Evolutionary conservation across 1,284 basidiomycete species (phyloP), one percentile per base, ranked within the genome.

Genomic region (Vanrija humicola): DNA sequence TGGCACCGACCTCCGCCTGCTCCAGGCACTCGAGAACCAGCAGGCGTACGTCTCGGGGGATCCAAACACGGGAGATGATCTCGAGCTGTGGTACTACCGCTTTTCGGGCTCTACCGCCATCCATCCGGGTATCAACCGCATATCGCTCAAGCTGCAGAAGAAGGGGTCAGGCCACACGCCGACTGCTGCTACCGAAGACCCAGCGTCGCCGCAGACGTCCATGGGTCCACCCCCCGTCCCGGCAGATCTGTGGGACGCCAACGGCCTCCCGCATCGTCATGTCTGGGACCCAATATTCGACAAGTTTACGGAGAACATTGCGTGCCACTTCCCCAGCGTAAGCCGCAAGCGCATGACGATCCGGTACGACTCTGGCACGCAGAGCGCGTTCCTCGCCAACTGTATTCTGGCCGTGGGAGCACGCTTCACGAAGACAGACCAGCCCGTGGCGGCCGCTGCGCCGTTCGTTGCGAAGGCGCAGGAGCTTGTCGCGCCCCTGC

Each of bases 381-480:
- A 79, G 76, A 73, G 69, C 7, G 70, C 73, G n/a, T 79, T 79
- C 54, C 59, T 78, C 15, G 65, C 77, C 61, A 64, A 64, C 42
- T 69, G 73, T 69, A 64, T 78, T 57, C 64, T 77, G 63, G 55
- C 68, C 59, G 44, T 69, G 46, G 64, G 65, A n/a, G 76, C 76
- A 8, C 64, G 77, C 46, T 77, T 70, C 54, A 46, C 8, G 38
- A 49, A 50, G 48, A 48, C 40, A 15, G 53, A 55, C 25, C 14
- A 12, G 4, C 66, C 62, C 3, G 51, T 62, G 10, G 54, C 73
- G 56, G 74, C 74, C 10, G 69, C 70, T 38, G 72, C 74, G 1
- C 75, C 78, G 0, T 79, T 78, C 56, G 73, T 78, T 45, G 74
- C 77, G n/a, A 78, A 77, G 60, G 78, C 78, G 0, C 75, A 78